These are phyloP conservation scores for Pterocarpus macrocarpus DNA, from an alignment of 306 rosid genomes.

Conservation along the genomic window DNA sequence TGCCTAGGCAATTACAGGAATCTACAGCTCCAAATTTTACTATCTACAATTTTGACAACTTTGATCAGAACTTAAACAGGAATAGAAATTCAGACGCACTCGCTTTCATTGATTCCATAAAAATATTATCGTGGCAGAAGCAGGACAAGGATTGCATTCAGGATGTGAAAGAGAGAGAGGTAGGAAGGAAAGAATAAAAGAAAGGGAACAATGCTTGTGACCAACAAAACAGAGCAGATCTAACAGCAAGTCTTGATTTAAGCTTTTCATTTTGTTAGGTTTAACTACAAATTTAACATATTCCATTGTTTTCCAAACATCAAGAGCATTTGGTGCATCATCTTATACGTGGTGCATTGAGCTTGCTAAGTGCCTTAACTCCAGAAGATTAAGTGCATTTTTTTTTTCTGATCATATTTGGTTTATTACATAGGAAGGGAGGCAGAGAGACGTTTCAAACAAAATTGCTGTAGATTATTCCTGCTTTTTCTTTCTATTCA, in stretches of 20 bases:
- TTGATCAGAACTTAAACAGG: too few species aligned
- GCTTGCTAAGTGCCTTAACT: too few species aligned
- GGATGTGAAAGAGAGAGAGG: neutral
- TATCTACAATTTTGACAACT: too few species aligned
- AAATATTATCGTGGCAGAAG: neutral
- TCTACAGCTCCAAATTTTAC: too few species aligned
- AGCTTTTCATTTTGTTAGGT: neutral
- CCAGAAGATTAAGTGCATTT: too few species aligned
- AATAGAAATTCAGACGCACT: too few species aligned
- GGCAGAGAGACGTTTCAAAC: constrained; percentile 16
- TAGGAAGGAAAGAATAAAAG: neutral
- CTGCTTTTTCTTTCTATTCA: constrained; percentile 8
- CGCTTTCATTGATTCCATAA: neutral
- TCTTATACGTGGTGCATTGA: too few species aligned
- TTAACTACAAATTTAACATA: too few species aligned
- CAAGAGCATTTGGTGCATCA: too few species aligned
- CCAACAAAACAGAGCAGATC: neutral
- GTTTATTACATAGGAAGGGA: constrained; percentile 3
- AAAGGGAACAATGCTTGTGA: neutral
- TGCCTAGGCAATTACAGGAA: too few species aligned
- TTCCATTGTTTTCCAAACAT: neutral
- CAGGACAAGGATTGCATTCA: neutral
- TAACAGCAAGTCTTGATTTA: neutral
- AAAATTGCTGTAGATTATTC: constrained; percentile 10
- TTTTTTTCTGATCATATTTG: neutral